Evolutionary conservation across 2,329 filamentous ascomycete species (phyloP), one percentile per base, ranked within the genome.

Genomic region (Colletotrichum cordylinicola): DNA sequence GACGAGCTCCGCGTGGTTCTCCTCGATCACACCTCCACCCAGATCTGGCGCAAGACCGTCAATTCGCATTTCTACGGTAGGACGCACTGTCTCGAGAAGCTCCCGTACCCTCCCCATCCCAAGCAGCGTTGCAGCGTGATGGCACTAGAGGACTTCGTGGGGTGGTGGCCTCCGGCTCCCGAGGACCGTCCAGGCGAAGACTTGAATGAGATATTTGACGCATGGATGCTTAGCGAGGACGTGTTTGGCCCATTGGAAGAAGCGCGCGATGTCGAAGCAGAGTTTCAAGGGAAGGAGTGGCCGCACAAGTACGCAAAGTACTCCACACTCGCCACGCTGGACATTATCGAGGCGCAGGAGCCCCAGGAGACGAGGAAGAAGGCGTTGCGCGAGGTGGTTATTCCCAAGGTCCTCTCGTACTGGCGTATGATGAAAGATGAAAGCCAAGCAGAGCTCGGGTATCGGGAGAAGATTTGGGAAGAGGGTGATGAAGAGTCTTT

Each of bases 371-470:
- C 7, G 43, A 52, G 43, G 10, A 52, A 52, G 43, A 52, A 21
- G 43, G n/a, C 10, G 12, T 0, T 52, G 6, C 43, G 43, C 3
- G n/a, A 52, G n/a, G n/a, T 52, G n/a, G 9, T 52, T 21, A 52
- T 52, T 6, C 43, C 43, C 10, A 52, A 13, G 43, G 10, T 52
- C 0, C 18, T 52, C 1, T 21, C 43, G n/a, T 52, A 52, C n/a
- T 52, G 4, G 10, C 10, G 43, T 1, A 52, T 52, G 43, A 21
- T 21, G n/a, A 21, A 8, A 4, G n/a, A 48, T 0, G 18, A 21
- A 2, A 18, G 0, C 5, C 6, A 6, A 0, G 6, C n/a, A n/a
- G n/a, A 21, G 43, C 43, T 52, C 2, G 43, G 1, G 0, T 18
- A 43, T 48, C 39, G 5, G 39, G 5, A 48, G 9, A 48, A 48